These are phyloP conservation scores for Exophiala calicioides DNA, from an alignment of 2,329 filamentous ascomycete genomes.

Conservation along the genomic window DNA sequence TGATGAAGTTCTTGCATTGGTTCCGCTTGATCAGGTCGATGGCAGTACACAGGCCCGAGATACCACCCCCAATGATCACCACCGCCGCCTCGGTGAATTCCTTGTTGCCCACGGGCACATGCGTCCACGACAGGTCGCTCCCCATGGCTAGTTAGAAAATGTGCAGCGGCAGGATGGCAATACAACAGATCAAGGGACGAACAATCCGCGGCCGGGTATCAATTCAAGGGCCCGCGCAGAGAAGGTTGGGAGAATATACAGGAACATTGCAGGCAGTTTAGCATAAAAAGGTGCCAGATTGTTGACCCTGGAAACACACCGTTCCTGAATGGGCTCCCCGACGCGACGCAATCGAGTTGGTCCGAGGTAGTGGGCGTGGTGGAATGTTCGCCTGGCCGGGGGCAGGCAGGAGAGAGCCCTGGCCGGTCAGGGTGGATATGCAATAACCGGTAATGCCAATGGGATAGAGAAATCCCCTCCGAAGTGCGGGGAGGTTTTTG, in stretches of 20 bases:
- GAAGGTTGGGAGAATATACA: neutral
- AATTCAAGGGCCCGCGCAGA: no score
- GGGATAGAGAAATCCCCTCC: no score
- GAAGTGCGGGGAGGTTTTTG: no score
- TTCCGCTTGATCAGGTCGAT: constrained; percentile 58
- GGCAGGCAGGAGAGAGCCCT: no score
- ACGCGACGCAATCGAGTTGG: neutral
- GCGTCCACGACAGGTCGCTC: constrained; percentile 29
- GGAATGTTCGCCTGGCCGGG: no score
- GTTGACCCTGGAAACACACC: no score
- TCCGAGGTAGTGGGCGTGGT: no score
- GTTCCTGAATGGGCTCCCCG: no score
- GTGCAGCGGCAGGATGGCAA: neutral
- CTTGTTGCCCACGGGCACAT: constrained; percentile 29
- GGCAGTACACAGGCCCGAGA: constrained; percentile 45
- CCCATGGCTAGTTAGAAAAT: constrained; percentile 14
- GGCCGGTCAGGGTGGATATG: no score
- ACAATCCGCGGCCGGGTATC: no score
- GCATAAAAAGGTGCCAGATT: neutral
- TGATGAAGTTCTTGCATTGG: constrained; percentile 52
- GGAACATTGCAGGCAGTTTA: neutral
- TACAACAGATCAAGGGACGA: no score
- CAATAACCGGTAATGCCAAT: no score
- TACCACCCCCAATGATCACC: constrained; percentile 59
- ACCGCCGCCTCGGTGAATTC: constrained; percentile 53